phyloP scores from a whole-genome alignment of 2,329 filamentous ascomycete species.

The Botryotinia globosa region DNA sequence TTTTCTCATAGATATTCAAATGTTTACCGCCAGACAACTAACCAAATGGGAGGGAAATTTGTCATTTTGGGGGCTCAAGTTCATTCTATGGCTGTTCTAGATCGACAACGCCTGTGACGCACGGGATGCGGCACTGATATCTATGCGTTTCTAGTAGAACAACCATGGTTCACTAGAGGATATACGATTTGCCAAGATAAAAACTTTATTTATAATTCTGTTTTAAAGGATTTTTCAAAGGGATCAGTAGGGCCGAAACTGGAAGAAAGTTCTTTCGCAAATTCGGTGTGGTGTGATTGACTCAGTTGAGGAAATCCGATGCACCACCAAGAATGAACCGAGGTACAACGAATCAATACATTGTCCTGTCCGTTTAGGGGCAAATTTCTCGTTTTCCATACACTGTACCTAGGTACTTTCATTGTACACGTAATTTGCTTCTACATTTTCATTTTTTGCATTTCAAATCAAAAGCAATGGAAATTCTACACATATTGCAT shows the following conservation, averaged over 20 bases:
- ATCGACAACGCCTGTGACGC: not conserved
- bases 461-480: not conserved
- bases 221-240: not conserved
- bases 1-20: not conserved
- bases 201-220: not conserved
- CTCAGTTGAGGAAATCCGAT: not conserved
- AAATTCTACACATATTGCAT: not conserved
- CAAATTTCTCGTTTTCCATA: not conserved
- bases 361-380: not conserved
- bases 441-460: not conserved
- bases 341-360: not conserved
- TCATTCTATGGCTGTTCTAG: slow-evolving; percentile 10
- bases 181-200: not conserved
- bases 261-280: not conserved
- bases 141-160: not conserved
- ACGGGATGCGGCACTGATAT: not conserved
- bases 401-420: not conserved
- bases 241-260: not conserved
- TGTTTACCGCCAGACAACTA: not conserved
- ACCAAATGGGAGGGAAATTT: not conserved
- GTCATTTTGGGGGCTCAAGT: not conserved
- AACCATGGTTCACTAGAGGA: not conserved
- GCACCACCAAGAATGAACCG: not conserved
- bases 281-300: not conserved
- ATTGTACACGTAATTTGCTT: not conserved